These are phyloP conservation scores for Backusella psychrophila DNA, from an alignment of 192 early-diverging fungal genomes.

Conservation along the genomic window DNA sequence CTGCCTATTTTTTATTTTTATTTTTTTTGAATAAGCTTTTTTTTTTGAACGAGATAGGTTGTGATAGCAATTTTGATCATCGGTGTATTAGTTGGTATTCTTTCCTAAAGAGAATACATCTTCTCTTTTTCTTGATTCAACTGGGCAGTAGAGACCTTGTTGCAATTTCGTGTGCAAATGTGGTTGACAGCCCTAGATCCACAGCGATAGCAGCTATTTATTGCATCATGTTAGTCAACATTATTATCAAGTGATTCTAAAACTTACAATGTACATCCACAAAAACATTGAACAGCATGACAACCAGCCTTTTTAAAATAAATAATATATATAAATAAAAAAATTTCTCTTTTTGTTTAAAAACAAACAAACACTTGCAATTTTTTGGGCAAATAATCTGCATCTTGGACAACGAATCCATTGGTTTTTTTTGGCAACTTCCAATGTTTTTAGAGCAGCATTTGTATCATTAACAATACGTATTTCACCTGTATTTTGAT, in stretches of 20 bases:
- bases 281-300: not conserved
- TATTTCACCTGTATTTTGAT: not conserved
- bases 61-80: not conserved
- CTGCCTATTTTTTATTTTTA: not conserved
- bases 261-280: constrained; percentile 14
- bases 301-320: constrained; percentile 5
- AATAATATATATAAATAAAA: not conserved
- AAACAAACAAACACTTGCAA: not conserved
- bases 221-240: not conserved
- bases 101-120: not conserved
- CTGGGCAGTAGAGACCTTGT: not conserved
- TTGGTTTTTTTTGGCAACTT: not conserved
- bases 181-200: not conserved
- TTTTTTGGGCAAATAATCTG: not conserved
- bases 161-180: not conserved
- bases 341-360: not conserved
- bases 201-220: constrained; percentile 14
- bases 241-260: not conserved
- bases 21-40: not conserved
- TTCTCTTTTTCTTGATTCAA: not conserved
- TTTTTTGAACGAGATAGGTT: not conserved
- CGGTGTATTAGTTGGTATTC: not conserved
- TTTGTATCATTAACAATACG: constrained; percentile 4
- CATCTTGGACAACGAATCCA: constrained; percentile 16
- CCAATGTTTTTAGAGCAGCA: not conserved